Percentiles rank a stretch among this genome's conserved stretches.
Evolutionary conservation across 2,329 filamentous ascomycete species (phyloP).

Genomic region (Nothophoma quercina): DNA sequence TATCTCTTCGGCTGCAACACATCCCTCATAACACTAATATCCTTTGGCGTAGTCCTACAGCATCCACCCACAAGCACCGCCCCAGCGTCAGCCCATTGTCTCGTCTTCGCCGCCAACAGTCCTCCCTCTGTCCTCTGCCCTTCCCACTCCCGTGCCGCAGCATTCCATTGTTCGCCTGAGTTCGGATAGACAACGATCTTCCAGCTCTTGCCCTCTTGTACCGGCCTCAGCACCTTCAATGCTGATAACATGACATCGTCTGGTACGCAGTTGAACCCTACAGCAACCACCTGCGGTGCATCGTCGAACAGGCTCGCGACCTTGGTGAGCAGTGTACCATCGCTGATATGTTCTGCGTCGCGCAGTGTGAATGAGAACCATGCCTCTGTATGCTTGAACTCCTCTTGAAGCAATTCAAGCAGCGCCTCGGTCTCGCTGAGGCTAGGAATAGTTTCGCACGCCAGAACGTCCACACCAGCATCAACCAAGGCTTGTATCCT

Average conservation of each 20-base stretch:
- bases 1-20: slow-evolving; percentile 23
- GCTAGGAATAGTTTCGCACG: slow-evolving; percentile 56
- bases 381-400: slow-evolving; percentile 48
- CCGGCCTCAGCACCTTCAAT: slow-evolving; percentile 38
- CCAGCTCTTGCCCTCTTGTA: slow-evolving; percentile 27
- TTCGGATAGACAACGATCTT: slow-evolving; percentile 55
- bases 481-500: slow-evolving; percentile 52
- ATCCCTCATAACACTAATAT: slow-evolving; percentile 47
- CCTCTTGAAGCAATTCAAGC: slow-evolving; percentile 46
- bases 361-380: slow-evolving; percentile 55
- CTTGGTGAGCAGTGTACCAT: slow-evolving; percentile 50
- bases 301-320: slow-evolving; percentile 43
- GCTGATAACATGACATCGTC: slow-evolving; percentile 45
- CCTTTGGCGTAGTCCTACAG: slow-evolving; percentile 55
- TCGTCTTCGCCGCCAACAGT: slow-evolving; percentile 37
- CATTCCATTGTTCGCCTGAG: slow-evolving; percentile 57
- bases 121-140: slow-evolving; percentile 34
- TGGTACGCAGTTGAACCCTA: slow-evolving; percentile 57
- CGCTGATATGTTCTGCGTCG: slow-evolving; percentile 49
- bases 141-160: slow-evolving; percentile 48
- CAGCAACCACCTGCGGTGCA: slow-evolving; percentile 46
- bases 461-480: slow-evolving; percentile 54
- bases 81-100: slow-evolving; percentile 47
- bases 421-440: slow-evolving; percentile 51
- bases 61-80: slow-evolving; percentile 57